Conservation (phyloP, 768 basidiomycete genomes). For the Tulasnella sp. region DNA sequence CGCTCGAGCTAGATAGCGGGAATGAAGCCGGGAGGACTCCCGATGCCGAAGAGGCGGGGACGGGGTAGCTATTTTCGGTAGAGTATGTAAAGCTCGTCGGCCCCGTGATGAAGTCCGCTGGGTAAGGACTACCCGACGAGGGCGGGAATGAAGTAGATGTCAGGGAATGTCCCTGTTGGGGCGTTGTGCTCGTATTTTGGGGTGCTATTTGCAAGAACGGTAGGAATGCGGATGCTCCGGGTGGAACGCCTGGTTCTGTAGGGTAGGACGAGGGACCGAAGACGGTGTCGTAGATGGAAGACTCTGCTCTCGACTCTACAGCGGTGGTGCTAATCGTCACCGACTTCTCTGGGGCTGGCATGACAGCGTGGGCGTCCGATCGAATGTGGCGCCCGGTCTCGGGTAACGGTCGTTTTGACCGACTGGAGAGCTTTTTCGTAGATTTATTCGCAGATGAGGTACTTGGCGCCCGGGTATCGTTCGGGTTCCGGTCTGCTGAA, state of each 20-base stretch:
- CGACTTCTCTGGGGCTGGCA: neutral
- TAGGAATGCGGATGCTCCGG: neutral
- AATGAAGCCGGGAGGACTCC: neutral
- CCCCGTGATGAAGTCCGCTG: neutral
- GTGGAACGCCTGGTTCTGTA: neutral
- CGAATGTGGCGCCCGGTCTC: neutral
- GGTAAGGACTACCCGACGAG: neutral
- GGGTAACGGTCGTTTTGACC: neutral
- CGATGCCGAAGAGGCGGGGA: neutral
- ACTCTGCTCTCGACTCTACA: neutral
- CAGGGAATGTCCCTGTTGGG: neutral
- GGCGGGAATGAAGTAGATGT: neutral
- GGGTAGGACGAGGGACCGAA: slow-evolving; percentile 5
- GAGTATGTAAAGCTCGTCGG: neutral
- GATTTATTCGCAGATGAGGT: neutral
- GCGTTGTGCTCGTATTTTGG: neutral
- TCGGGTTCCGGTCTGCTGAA: neutral
- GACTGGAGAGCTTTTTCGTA: neutral
- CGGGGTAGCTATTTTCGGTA: slow-evolving; percentile 5
- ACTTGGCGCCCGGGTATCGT: neutral
- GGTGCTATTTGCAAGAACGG: slow-evolving; percentile 4
- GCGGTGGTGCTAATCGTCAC: neutral
- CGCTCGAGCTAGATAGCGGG: neutral
- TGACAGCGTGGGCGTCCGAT: slow-evolving; percentile 4
- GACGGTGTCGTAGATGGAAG: slow-evolving; percentile 1